These are phyloP conservation scores for Tausonia pullulans DNA, from an alignment of 1,284 basidiomycete species.

Conservation along the genomic window DNA sequence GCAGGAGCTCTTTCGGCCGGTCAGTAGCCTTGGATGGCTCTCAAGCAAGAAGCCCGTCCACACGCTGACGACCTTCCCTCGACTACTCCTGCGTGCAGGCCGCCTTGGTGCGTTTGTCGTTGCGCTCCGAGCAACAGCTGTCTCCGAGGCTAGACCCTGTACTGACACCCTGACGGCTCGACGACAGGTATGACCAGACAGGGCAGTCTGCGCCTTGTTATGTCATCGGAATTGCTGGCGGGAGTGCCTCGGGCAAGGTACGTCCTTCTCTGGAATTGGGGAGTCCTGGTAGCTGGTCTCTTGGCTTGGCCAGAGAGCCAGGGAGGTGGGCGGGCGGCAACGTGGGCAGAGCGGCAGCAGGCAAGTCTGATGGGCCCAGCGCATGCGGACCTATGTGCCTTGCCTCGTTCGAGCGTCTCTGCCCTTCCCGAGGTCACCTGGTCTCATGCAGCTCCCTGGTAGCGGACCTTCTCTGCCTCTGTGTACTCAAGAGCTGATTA, in stretches of 20 bases:
- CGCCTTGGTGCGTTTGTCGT: too few species aligned
- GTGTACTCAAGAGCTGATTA: background rate
- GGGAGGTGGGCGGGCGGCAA: background rate
- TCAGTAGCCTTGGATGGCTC: too few species aligned
- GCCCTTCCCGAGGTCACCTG: background rate
- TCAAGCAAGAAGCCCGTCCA: too few species aligned
- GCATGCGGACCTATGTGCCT: background rate
- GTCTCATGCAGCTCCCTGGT: too few species aligned
- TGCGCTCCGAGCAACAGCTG: too few species aligned
- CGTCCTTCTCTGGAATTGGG: background rate
- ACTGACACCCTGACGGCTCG: too few species aligned
- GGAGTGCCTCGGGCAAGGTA: constrained; percentile 59
- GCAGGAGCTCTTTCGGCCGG: too few species aligned
- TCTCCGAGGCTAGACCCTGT: too few species aligned
- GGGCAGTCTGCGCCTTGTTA: constrained; percentile 60
- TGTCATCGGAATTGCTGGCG: constrained; percentile 87
- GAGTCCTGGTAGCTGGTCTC: background rate
- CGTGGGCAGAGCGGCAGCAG: background rate
- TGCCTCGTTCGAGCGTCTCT: constrained; percentile 2
- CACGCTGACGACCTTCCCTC: too few species aligned
- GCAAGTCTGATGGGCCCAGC: background rate
- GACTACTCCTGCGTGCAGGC: too few species aligned
- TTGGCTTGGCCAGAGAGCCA: background rate
- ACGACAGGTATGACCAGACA: constrained; percentile 48
- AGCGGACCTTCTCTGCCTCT: background rate